These are phyloP conservation scores for Gossypium schwendimanii DNA, from an alignment of 441 rosid species.

Conservation along the genomic window DNA sequence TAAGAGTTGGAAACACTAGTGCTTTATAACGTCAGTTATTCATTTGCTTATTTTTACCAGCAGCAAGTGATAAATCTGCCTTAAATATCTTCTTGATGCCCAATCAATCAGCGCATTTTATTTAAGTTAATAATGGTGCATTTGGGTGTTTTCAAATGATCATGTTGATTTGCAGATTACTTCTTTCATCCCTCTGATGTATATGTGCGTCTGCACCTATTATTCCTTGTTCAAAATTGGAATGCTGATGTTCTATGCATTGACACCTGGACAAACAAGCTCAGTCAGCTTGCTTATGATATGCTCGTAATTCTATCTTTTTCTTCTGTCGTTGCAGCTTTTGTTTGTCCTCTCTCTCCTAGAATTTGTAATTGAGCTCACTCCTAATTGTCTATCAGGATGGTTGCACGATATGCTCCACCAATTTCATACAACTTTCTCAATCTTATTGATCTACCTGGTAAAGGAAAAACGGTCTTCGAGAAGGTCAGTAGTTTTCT, in stretches of 20 bases:
- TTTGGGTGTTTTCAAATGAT: neutral
- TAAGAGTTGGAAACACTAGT: neutral
- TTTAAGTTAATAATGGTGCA: slow-evolving; percentile 5
- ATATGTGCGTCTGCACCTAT: slow-evolving; percentile 80
- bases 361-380: neutral
- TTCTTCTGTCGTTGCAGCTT: neutral
- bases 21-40: neutral
- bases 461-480: slow-evolving; percentile 38
- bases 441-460: slow-evolving; percentile 50
- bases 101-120: neutral
- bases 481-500: slow-evolving; percentile 41
- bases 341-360: slow-evolving; percentile 1
- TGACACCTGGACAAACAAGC: slow-evolving; percentile 78
- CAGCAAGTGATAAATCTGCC: neutral
- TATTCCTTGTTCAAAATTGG: slow-evolving; percentile 73
- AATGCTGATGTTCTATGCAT: slow-evolving; percentile 81
- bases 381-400: slow-evolving; percentile 32
- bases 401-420: slow-evolving; percentile 84
- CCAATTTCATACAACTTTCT: slow-evolving; percentile 80
- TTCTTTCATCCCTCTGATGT: slow-evolving; percentile 71
- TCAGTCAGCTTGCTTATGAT: slow-evolving; percentile 84
- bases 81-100: neutral
- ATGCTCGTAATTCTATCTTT: slow-evolving; percentile 50
- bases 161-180: slow-evolving; percentile 37
- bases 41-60: neutral